Evolutionary conservation across 805 yeast species (phyloP).

Genomic region (Debaryomyces prosopidis): DNA sequence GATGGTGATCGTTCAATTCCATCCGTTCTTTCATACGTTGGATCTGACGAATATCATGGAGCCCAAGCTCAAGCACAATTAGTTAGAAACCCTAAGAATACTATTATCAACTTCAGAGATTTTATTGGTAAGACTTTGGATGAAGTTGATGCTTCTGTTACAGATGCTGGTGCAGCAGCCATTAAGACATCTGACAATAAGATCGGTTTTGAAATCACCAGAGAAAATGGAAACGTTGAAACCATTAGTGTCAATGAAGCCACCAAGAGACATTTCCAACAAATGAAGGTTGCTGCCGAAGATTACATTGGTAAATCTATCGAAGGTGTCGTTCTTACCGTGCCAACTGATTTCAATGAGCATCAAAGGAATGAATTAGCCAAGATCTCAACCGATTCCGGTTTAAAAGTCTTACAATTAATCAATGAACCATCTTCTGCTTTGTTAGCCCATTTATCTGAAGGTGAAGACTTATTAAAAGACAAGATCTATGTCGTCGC

Average conservation of each 20-base stretch:
- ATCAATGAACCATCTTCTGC: constrained; percentile 94
- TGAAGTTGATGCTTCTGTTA: constrained; percentile 56
- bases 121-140: constrained; percentile 75
- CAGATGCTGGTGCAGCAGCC: constrained; percentile 56
- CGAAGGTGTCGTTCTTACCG: constrained; percentile 82
- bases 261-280: constrained; percentile 77
- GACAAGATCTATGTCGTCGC: constrained; percentile 89
- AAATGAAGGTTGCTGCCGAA: constrained; percentile 84
- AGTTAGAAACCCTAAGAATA: constrained; percentile 84
- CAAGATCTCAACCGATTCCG: constrained; percentile 66
- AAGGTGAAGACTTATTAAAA: constrained; percentile 47
- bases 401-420: constrained; percentile 78
- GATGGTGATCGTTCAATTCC: constrained; percentile 98
- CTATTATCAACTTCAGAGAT: constrained; percentile 91
- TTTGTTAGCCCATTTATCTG: constrained; percentile 70
- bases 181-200: constrained; percentile 60
- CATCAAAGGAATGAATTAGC: constrained; percentile 67
- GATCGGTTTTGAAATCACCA: constrained; percentile 63
- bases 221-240: constrained; percentile 51
- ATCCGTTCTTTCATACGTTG: constrained; percentile 87
- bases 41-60: constrained; percentile 95
- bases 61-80: constrained; percentile 92
- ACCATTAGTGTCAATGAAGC: constrained; percentile 73
- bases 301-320: constrained; percentile 84
- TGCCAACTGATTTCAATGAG: constrained; percentile 84